Percentiles rank a stretch among this genome's conserved stretches.
Evolutionary conservation across 345 rosid genomes (phyloP).

Genomic region (Brassica juncea): DNA sequence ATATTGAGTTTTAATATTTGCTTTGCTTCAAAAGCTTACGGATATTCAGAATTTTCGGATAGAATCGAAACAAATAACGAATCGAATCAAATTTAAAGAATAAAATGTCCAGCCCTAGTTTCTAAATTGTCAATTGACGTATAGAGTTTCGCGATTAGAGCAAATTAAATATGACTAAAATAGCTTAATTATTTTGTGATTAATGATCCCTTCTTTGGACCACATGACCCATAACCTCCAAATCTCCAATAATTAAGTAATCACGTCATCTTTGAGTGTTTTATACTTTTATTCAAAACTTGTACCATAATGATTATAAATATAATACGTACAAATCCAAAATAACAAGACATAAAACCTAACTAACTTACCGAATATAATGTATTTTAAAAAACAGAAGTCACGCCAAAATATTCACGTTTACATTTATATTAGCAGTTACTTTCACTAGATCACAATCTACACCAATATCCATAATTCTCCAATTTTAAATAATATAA

Average conservation of each 20-base stretch:
- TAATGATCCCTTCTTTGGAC: background rate
- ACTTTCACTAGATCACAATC: background rate
- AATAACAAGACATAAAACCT: background rate
- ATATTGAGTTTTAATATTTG: no score
- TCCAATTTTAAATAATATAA: background rate
- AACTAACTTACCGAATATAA: background rate
- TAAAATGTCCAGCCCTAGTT: no score
- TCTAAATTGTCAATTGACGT: background rate
- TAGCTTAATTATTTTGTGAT: background rate
- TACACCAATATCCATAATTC: background rate
- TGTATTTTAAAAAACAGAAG: background rate
- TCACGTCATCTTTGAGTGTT: background rate
- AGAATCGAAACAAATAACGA: no score
- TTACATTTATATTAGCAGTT: background rate
- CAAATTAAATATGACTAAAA: background rate
- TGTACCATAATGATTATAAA: background rate
- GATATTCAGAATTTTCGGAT: no score
- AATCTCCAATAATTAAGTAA: background rate
- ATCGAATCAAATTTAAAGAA: no score
- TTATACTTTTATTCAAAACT: background rate
- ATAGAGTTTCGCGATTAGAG: background rate
- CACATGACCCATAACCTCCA: background rate
- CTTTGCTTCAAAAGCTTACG: no score
- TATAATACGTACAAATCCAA: background rate
- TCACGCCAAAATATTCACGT: background rate